Conservation (phyloP, 75 land plant genomes). For the Ceratopteris richardii region DNA sequence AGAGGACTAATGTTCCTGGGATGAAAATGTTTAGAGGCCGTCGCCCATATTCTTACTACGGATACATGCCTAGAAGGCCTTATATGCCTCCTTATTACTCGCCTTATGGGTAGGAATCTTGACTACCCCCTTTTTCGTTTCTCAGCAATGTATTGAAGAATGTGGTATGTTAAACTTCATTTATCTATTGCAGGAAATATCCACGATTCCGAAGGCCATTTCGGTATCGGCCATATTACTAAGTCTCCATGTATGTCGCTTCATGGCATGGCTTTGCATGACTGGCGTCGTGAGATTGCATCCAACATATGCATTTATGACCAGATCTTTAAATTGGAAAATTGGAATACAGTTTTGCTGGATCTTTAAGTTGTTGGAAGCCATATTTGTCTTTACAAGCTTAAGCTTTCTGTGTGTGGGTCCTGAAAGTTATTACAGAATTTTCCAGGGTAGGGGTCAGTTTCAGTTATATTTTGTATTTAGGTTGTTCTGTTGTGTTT, state of each 20-base stretch:
- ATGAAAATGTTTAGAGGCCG: constrained; percentile 64
- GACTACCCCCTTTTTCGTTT: neutral
- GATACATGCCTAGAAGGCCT: constrained; percentile 51
- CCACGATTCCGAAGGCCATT: constrained; percentile 73
- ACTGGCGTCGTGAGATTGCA: too few relatives aligned
- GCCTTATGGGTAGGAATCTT: constrained; percentile 13
- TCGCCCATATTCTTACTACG: constrained; percentile 53
- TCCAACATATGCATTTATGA: too few relatives aligned
- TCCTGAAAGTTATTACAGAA: too few relatives aligned
- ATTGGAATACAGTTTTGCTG: neutral
- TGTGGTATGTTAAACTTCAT: neutral
- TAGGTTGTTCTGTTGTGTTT: too few relatives aligned
- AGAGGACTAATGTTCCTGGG: constrained; percentile 78
- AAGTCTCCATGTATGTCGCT: neutral
- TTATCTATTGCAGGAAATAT: constrained; percentile 46
- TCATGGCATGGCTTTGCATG: too few relatives aligned
- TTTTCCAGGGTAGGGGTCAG: too few relatives aligned
- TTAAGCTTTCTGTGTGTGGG: neutral
- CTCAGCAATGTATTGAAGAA: neutral
- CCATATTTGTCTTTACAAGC: neutral
- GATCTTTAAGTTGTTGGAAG: neutral
- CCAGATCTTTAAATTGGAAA: too few relatives aligned
- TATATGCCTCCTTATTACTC: constrained; percentile 42
- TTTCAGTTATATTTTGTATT: too few relatives aligned
- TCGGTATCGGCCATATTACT: constrained; percentile 73